Base-by-base conservation (phyloP, 2,329 filamentous ascomycete genomes). In the Venturia oleaginea region DNA sequence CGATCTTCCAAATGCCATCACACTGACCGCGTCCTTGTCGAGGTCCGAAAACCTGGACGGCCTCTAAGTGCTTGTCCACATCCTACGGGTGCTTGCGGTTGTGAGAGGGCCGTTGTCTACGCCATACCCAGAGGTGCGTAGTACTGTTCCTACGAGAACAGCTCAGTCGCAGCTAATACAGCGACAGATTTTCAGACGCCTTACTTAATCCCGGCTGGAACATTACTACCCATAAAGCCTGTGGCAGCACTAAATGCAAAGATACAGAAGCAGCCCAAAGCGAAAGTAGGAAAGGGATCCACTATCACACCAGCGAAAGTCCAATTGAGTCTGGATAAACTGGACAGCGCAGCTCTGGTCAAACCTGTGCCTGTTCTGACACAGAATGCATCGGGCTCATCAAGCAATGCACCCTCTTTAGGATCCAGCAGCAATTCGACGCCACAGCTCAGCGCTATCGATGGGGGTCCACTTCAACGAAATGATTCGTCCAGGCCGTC, bases 1-100 rank as follows among this genome's bases (percentile, higher is more conserved):
- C 85, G 88, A 70, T 90, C 88, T 37, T 89, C 87, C 62, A 89
- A 88, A 78, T 91, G 88, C 74, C 86, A 83, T 59, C 88, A 91
- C 66, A 80, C 81, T 67, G 86, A 89, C 69, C 84, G 87, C 65
- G 77, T 89, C 40, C 85, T 90, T 80, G 79, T 89, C 3, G 85
- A 86, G 27, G 88, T 91, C 19, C 83, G 87, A 67, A 90, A 90
- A 71, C 87, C 88, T 19, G 88, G 88, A 22, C 81, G 88, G 61
- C 88, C 87, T 10, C 75, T 90, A 64, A 89, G 86, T 73, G 82
- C 83, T 63, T 90, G 87, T 70, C 86, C 87, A 63, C 87, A 90
- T 69, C 82, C 85, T 7, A 79, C 81, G 37, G 84, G 84, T 61
- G 82, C 82, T 48, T 90, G 86, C 72, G 80, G 80, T 40, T 88